Evolutionary conservation across 768 basidiomycete species (phyloP).

Genomic region (Leucocoprinus sp.): DNA sequence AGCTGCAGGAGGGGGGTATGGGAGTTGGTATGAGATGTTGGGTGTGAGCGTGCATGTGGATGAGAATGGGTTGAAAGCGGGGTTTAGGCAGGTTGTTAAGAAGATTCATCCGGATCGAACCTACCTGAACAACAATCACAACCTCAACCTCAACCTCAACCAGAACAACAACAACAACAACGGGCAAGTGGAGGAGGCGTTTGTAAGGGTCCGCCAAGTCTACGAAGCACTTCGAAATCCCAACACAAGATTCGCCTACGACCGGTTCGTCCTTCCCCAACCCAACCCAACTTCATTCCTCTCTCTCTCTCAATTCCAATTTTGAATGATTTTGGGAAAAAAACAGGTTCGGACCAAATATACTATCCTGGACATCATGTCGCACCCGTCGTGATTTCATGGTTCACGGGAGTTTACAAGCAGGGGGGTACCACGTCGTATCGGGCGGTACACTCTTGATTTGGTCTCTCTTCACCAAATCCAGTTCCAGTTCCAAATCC

Average conservation of each 20-base stretch:
- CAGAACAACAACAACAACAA: no score
- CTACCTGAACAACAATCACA: no score
- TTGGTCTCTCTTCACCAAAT: conserved; percentile 50
- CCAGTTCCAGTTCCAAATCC: no score
- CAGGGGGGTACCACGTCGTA: conserved; percentile 60
- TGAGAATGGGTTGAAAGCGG: conserved; percentile 57
- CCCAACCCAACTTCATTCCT: conserved; percentile 19
- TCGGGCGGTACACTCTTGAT: conserved; percentile 50
- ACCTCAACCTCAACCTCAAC: no score
- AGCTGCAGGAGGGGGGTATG: no score
- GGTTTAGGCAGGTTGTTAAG: conserved; percentile 70
- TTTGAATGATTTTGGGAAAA: background rate
- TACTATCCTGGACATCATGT: conserved; percentile 54
- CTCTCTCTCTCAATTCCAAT: background rate
- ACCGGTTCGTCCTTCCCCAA: no score
- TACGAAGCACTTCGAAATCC: conserved; percentile 78
- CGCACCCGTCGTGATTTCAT: conserved; percentile 66
- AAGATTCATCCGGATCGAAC: conserved; percentile 74
- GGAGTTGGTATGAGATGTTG: conserved; percentile 73
- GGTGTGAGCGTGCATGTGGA: conserved; percentile 55
- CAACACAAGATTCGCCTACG: conserved; percentile 75
- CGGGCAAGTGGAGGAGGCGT: conserved; percentile 51
- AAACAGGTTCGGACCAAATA: conserved; percentile 69
- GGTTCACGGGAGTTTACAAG: conserved; percentile 51
- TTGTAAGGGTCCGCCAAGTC: conserved; percentile 64